Conservation (phyloP, 805 yeast species). For the Isabelozyma gotoi region DNA sequence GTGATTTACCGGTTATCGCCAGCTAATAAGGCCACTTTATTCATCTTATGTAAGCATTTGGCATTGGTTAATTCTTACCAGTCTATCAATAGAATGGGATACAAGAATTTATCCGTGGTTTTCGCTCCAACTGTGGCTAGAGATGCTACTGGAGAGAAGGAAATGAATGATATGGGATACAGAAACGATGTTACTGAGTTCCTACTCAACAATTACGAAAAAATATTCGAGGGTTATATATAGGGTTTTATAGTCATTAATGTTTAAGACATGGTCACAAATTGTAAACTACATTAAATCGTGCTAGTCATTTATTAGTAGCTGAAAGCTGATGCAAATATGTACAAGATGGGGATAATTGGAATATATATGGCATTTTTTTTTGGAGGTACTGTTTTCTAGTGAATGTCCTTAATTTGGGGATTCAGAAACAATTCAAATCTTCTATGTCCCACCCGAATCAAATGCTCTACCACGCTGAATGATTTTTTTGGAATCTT, state of each 20-base stretch:
- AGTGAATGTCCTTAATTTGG: constrained; percentile 65
- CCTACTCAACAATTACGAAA: constrained; percentile 50
- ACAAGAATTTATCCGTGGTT: constrained; percentile 81
- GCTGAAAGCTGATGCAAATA: not conserved
- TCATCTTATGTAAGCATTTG: constrained; percentile 62
- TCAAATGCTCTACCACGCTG: constrained; percentile 78
- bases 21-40: constrained; percentile 63
- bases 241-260: not conserved
- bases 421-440: constrained; percentile 72
- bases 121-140: constrained; percentile 92
- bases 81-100: constrained; percentile 72
- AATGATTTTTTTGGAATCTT: constrained; percentile 73
- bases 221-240: constrained; percentile 27
- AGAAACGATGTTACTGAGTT: constrained; percentile 79
- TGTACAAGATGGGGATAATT: not conserved
- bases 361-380: not conserved
- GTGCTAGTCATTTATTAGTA: not conserved
- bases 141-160: constrained; percentile 76
- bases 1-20: constrained; percentile 58
- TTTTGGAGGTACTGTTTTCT: too few species aligned
- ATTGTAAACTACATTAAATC: too few species aligned
- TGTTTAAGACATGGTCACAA: not conserved
- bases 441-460: constrained; percentile 72
- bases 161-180: constrained; percentile 79
- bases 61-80: constrained; percentile 53